Evolutionary conservation across 1,139 yeast species (phyloP).

Genomic region (Protomyces inouyei): DNA sequence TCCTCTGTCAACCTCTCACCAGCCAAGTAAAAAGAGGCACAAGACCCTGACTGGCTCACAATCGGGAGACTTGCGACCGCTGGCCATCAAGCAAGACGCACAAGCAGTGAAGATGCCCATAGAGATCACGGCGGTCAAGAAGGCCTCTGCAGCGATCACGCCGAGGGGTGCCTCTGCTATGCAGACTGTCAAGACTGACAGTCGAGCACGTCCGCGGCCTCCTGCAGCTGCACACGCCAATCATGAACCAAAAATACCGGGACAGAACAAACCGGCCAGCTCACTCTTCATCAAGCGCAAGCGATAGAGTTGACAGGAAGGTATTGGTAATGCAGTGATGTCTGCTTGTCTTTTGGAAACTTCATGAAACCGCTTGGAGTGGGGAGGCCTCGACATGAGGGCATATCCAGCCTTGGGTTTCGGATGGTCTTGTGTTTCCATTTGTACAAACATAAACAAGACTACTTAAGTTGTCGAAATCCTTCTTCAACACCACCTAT

Average conservation of each 20-base stretch:
- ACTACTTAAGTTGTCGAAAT: not conserved
- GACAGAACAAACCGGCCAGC: conserved; percentile 4
- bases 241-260: not conserved
- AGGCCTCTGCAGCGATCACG: not conserved
- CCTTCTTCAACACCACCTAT: not conserved
- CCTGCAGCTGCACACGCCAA: not conserved
- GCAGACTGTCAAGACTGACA: not conserved
- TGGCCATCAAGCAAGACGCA: not conserved
- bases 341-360: too few relatives aligned
- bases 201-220: not conserved
- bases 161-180: not conserved
- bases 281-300: conserved; percentile 24
- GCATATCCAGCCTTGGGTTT: not conserved
- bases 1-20: not conserved
- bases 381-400: too few relatives aligned
- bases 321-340: too few relatives aligned
- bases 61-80: not conserved
- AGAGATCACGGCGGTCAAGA: not conserved
- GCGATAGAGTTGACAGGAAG: not conserved
- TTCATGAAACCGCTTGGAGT: too few relatives aligned
- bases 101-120: not conserved
- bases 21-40: not conserved
- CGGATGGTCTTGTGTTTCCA: not conserved
- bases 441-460: not conserved
- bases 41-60: not conserved